phyloP scores from a whole-genome alignment of 2,329 filamentous ascomycete species.

The Sclerotinia sclerotiorum region DNA sequence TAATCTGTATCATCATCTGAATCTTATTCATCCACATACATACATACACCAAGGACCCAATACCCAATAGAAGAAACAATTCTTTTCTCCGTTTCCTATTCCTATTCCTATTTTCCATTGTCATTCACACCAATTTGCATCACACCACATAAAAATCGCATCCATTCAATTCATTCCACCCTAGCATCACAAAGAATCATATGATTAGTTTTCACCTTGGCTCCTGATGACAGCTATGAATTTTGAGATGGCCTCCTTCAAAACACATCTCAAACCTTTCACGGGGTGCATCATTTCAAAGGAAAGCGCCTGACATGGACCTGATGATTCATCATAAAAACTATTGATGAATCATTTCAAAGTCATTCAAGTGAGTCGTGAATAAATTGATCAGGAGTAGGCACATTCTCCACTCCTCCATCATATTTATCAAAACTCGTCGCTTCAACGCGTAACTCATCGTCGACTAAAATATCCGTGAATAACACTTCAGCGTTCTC shows the following conservation, averaged over 20 bases:
- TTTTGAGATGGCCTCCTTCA: neutral
- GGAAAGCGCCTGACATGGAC: neutral
- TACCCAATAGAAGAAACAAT: neutral
- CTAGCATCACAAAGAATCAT: neutral
- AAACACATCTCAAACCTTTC: neutral
- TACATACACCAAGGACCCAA: neutral
- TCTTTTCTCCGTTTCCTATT: neutral
- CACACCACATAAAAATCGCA: neutral
- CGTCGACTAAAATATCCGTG: neutral
- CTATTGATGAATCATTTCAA: neutral
- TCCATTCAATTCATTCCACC: neutral
- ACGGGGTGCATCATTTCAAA: too few species aligned
- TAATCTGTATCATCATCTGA: neutral
- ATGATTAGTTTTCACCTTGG: neutral
- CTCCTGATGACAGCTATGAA: neutral
- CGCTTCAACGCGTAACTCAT: neutral
- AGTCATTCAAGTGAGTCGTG: neutral
- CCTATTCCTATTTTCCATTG: neutral
- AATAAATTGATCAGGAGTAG: neutral
- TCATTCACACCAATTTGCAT: neutral
- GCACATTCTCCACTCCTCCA: neutral
- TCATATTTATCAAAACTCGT: neutral
- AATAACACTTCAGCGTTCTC: conserved; percentile 7
- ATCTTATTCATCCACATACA: neutral
- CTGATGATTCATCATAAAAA: neutral